phyloP scores from a whole-genome alignment of 2,329 filamentous ascomycete genomes.

The Dothideomycetes sp. region DNA sequence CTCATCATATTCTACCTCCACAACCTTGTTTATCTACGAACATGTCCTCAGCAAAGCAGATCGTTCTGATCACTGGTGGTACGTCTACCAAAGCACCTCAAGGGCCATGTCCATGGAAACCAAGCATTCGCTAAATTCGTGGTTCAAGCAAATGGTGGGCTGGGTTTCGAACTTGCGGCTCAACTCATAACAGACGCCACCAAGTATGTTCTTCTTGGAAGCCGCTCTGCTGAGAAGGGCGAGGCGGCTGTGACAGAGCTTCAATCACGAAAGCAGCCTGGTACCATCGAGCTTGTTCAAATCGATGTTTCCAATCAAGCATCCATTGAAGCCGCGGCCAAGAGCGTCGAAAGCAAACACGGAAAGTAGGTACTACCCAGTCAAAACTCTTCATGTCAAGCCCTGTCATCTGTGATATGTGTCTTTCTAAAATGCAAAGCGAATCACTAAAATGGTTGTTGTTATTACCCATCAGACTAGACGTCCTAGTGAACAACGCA shows the following conservation, averaged over 20 bases:
- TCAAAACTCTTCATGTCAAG: too few species aligned
- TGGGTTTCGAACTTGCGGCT: slow-evolving; percentile 33
- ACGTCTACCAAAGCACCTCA: slow-evolving; percentile 7
- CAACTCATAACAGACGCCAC: slow-evolving; percentile 23
- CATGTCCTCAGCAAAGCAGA: slow-evolving; percentile 14
- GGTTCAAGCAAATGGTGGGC: slow-evolving; percentile 29
- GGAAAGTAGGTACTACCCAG: too few species aligned
- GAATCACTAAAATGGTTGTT: too few species aligned
- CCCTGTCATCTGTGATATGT: too few species aligned
- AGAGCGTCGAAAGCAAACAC: slow-evolving; percentile 12
- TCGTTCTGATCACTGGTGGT: slow-evolving; percentile 28
- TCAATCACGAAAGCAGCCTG: slow-evolving; percentile 11
- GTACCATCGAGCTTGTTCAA: slow-evolving; percentile 15
- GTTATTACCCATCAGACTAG: too few species aligned
- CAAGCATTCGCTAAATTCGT: background rate
- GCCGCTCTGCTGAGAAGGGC: slow-evolving; percentile 28
- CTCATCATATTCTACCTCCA: too few species aligned
- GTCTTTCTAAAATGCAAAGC: too few species aligned
- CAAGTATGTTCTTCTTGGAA: slow-evolving; percentile 27
- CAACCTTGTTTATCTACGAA: too few species aligned
- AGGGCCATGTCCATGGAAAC: too few species aligned
- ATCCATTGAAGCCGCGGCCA: slow-evolving; percentile 15
- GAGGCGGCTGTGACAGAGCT: slow-evolving; percentile 19
- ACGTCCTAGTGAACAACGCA: slow-evolving; percentile 29
- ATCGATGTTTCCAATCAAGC: slow-evolving; percentile 16